phyloP scores from a whole-genome alignment of 768 basidiomycete genomes.

The Goffeauzyma gilvescens region DNA sequence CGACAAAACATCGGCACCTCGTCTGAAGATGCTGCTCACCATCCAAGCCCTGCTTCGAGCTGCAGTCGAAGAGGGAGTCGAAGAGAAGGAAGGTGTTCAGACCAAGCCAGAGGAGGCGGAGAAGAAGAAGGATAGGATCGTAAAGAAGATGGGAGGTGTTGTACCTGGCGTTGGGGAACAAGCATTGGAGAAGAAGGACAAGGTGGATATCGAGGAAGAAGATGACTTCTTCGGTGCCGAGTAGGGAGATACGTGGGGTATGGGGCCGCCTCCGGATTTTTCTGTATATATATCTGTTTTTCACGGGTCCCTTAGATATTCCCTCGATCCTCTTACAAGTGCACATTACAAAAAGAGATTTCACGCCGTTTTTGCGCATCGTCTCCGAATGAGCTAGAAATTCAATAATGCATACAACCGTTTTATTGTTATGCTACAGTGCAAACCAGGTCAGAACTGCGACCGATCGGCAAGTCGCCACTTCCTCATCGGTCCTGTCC shows the following conservation, averaged over 20 bases:
- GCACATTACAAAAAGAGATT: too few relatives aligned
- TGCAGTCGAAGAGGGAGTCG: too few relatives aligned
- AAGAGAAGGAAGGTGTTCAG: not conserved
- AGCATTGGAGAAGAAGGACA: conserved; percentile 8
- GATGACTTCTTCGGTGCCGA: conserved; percentile 29
- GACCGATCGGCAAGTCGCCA: conserved; percentile 12
- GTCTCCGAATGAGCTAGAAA: too few relatives aligned
- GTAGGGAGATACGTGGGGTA: too few relatives aligned
- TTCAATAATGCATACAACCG: too few relatives aligned
- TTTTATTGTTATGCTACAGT: too few relatives aligned
- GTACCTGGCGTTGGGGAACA: not conserved
- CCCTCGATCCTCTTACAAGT: too few relatives aligned
- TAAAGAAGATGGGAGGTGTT: not conserved
- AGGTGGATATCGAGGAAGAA: conserved; percentile 8
- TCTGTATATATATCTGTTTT: too few relatives aligned
- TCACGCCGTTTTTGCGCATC: too few relatives aligned
- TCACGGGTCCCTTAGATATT: too few relatives aligned
- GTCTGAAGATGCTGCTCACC: not conserved
- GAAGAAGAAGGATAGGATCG: conserved; percentile 5
- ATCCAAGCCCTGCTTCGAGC: too few relatives aligned
- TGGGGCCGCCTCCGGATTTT: too few relatives aligned
- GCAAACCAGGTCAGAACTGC: not conserved
- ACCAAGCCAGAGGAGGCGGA: conserved; percentile 1
- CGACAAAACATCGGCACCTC: not conserved
- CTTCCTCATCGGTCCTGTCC: conserved; percentile 31